These are phyloP conservation scores for Stemphylium vesicarium DNA, from an alignment of 2,329 filamentous ascomycete genomes.

Conservation along the genomic window DNA sequence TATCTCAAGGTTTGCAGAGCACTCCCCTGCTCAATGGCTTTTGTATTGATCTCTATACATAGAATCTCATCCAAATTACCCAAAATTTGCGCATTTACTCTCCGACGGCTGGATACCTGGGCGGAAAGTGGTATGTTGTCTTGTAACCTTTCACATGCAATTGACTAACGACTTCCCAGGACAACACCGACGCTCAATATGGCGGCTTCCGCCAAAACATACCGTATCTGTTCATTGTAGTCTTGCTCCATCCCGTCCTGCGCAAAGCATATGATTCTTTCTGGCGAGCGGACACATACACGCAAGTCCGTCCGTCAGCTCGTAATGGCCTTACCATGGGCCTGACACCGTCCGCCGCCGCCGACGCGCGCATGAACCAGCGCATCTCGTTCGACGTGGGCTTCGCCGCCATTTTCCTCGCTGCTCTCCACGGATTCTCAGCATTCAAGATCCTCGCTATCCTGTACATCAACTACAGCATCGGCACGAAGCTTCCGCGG, in stretches of 20 bases:
- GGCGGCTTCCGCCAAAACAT: conserved; percentile 83
- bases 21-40: neutral
- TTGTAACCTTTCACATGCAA: neutral
- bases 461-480: conserved; percentile 78
- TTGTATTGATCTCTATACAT: conserved; percentile 5
- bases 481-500: conserved; percentile 75
- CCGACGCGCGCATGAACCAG: conserved; percentile 63
- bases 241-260: conserved; percentile 79
- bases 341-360: conserved; percentile 56
- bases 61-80: conserved; percentile 84
- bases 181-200: conserved; percentile 91
- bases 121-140: conserved; percentile 74
- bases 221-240: conserved; percentile 75
- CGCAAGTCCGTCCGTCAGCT: conserved; percentile 47
- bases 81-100: conserved; percentile 73
- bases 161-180: conserved; percentile 56
- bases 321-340: conserved; percentile 48
- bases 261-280: conserved; percentile 72
- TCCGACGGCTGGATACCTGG: conserved; percentile 90
- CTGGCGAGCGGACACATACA: conserved; percentile 54
- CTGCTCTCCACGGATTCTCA: conserved; percentile 83
- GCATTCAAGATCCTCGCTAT: conserved; percentile 82
- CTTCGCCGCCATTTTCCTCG: conserved; percentile 81
- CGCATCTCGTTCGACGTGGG: conserved; percentile 80
- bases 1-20: conserved; percentile 72